phyloP scores from a whole-genome alignment of 495 filamentous ascomycete genomes.

The Podospora comata region DNA sequence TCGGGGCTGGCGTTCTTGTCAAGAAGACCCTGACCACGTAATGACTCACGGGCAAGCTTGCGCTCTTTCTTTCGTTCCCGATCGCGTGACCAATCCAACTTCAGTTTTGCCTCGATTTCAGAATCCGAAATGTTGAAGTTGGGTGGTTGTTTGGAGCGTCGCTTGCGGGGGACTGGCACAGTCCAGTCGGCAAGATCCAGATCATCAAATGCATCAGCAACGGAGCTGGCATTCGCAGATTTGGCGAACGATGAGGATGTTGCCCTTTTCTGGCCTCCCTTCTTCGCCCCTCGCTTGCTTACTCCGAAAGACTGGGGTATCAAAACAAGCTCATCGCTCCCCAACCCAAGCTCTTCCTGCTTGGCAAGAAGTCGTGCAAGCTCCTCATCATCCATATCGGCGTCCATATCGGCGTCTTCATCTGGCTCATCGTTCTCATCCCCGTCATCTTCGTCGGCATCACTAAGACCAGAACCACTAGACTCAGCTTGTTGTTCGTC shows the following conservation, averaged over 20 bases:
- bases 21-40: conserved; percentile 75
- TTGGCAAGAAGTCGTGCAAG: conserved; percentile 60
- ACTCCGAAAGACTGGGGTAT: conserved; percentile 19
- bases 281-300: neutral
- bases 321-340: conserved; percentile 54
- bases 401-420: conserved; percentile 33
- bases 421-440: conserved; percentile 35
- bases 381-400: conserved; percentile 52
- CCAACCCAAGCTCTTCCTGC: conserved; percentile 65
- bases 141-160: conserved; percentile 46
- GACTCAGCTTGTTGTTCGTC: conserved; percentile 29
- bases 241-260: neutral
- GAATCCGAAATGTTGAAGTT: conserved; percentile 64
- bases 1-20: conserved; percentile 60
- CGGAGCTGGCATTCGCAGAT: conserved; percentile 55
- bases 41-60: conserved; percentile 74
- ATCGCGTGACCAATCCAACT: conserved; percentile 68
- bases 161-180: conserved; percentile 57
- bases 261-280: conserved; percentile 4
- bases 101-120: conserved; percentile 64
- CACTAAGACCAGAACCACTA: conserved; percentile 15
- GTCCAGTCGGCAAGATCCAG: conserved; percentile 84
- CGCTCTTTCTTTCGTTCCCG: conserved; percentile 73
- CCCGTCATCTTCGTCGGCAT: conserved; percentile 34
- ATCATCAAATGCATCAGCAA: conserved; percentile 72